Evolutionary conservation across 495 filamentous ascomycete species (phyloP), one percentile per base, ranked within the genome.

Genomic region (Entonaema liquescens): DNA sequence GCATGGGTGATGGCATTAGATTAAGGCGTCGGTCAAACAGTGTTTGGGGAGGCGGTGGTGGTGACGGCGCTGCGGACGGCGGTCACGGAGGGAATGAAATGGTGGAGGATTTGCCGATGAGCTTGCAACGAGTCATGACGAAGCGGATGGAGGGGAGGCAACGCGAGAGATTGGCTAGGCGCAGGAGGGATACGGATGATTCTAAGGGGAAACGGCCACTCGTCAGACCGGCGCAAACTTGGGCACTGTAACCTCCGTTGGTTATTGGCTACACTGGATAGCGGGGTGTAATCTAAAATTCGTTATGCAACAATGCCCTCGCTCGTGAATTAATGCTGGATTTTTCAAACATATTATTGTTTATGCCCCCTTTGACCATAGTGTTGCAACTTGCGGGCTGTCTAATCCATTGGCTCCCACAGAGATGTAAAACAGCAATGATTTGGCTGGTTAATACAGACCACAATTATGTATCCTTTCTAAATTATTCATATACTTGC

Each of bases 61-160:
- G 70, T 9, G 49, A 64, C 2, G 59, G 50, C 13, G 42, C 56
- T 8, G n/a, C 52, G 29, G 50, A 52, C 29, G 64, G 65, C 17
- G 55, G 59, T 12, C 63, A 72, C 33, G 64, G 61, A 25, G 47
- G 60, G 8, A 72, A 62, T 5, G 72, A 67, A 15, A 74, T 74
- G n/a, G 15, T 26, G 21, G 71, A 79, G 23, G 75, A 79, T 55
- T 61, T 83, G 21, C 78, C 81, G 3, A 65, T 75, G 67, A 78
- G 74, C 23, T 64, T 82, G 23, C 81, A 80, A 28, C 74, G 80
- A 15, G 79, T 82, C 5, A 72, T 73, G 62, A 65, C 72, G 49
- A 78, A 73, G 62, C 73, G 76, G 28, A 75, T 72, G 70, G 64
- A 75, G 62, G 67, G 33, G 9, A 71, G 57, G 23, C 70, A 55